A percentile compares a stretch with the other conserved stretches of the same genome.
Conservation (phyloP, 805 yeast species). For the Candida parachauliodes region DNA sequence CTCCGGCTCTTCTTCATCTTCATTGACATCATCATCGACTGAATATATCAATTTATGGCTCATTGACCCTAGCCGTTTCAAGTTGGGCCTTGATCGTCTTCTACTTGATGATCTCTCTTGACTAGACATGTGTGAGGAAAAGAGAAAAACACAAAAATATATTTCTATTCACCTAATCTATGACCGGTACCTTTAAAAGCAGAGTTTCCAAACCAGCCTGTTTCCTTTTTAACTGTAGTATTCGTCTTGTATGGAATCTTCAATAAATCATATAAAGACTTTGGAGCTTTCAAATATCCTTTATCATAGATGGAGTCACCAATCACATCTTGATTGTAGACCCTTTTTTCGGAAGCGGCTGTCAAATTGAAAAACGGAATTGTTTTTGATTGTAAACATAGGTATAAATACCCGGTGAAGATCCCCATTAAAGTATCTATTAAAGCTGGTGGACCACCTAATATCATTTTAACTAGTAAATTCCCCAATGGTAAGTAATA, state of each 20-base stretch:
- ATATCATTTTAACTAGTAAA: slow-evolving; percentile 29
- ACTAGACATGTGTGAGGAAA: slow-evolving; percentile 4
- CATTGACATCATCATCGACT: slow-evolving; percentile 80
- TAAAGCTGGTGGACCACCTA: slow-evolving; percentile 41
- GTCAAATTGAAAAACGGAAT: slow-evolving; percentile 37
- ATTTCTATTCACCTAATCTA: slow-evolving; percentile 26
- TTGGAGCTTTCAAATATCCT: slow-evolving; percentile 57
- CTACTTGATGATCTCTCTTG: slow-evolving; percentile 6
- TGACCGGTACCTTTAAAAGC: slow-evolving; percentile 35
- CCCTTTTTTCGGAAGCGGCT: slow-evolving; percentile 29
- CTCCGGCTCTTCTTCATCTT: slow-evolving; percentile 36
- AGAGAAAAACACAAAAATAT: background rate
- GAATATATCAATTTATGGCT: slow-evolving; percentile 49
- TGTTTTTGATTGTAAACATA: slow-evolving; percentile 59
- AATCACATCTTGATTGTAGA: slow-evolving; percentile 23
- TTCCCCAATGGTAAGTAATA: slow-evolving; percentile 49
- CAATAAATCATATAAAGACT: slow-evolving; percentile 30
- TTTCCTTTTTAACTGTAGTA: background rate
- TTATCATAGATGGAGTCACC: slow-evolving; percentile 45
- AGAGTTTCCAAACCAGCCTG: slow-evolving; percentile 13
- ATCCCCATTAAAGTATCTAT: slow-evolving; percentile 48
- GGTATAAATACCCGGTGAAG: slow-evolving; percentile 54
- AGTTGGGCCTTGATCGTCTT: slow-evolving; percentile 22
- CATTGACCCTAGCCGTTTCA: slow-evolving; percentile 20
- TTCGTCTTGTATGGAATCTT: slow-evolving; percentile 7